A percentile compares a stretch with the other conserved stretches of the same genome.
Evolutionary conservation across 2,329 filamentous ascomycete species (phyloP).

Genomic region (Colletotrichum magnum): DNA sequence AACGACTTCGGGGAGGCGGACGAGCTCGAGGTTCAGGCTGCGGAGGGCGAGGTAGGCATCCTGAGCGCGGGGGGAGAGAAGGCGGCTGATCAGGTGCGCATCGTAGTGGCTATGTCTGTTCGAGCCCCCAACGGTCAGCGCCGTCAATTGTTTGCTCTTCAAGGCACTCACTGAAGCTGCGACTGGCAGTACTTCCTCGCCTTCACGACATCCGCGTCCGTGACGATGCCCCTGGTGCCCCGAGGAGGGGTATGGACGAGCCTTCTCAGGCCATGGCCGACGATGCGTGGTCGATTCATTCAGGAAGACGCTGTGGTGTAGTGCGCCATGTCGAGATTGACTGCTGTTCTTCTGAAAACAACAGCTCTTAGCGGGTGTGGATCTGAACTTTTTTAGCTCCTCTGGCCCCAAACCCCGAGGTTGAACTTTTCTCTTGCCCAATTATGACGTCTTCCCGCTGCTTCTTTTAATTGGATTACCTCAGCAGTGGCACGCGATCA

Average conservation of each 20-base stretch:
- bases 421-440: conserved; percentile 13
- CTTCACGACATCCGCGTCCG: conserved; percentile 65
- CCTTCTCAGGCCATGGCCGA: conserved; percentile 56
- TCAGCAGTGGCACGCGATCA: conserved; percentile 51
- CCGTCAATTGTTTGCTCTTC: neutral
- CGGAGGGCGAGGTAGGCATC: conserved; percentile 92
- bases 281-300: conserved; percentile 57
- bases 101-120: conserved; percentile 88
- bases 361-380: conserved; percentile 19
- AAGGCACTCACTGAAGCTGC: conserved; percentile 62
- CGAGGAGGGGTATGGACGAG: conserved; percentile 46
- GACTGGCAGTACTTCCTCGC: conserved; percentile 68
- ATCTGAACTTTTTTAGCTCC: neutral
- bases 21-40: conserved; percentile 92
- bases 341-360: conserved; percentile 15
- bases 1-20: conserved; percentile 89
- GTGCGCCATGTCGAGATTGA: conserved; percentile 38
- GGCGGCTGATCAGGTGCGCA: conserved; percentile 87
- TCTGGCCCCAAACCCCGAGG: conserved; percentile 12
- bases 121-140: neutral
- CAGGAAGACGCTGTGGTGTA: conserved; percentile 41
- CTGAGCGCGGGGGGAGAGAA: conserved; percentile 80
- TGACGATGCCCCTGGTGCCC: conserved; percentile 54
- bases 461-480: conserved; percentile 31
- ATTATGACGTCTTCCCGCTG: conserved; percentile 35